Evolutionary conservation across 306 rosid genomes (phyloP).

Genomic region (Cicer cuneatum): DNA sequence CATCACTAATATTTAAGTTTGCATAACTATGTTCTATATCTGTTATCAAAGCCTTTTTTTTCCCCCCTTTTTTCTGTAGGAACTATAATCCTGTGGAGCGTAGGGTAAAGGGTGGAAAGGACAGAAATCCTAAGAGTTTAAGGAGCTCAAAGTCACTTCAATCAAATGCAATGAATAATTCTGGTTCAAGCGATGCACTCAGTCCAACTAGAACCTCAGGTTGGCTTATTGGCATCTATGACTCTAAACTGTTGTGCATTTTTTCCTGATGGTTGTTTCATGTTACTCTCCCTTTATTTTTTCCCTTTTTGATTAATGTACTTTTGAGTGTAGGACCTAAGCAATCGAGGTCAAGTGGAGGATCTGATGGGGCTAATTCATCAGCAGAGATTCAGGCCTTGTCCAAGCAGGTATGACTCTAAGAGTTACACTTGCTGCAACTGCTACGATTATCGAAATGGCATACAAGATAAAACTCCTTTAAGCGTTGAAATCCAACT

Average conservation of each 20-base stretch:
- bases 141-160: conserved; percentile 77
- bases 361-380: conserved; percentile 52
- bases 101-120: conserved; percentile 83
- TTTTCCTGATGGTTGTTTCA: conserved; percentile 26
- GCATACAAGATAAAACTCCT: conserved; percentile 17
- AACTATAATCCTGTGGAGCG: conserved; percentile 95
- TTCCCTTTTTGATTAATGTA: conserved; percentile 41
- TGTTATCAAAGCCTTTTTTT: conserved; percentile 5
- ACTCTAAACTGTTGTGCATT: conserved; percentile 47
- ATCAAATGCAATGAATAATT: conserved; percentile 39
- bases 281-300: conserved; percentile 8
- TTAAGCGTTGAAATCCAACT: conserved; percentile 20
- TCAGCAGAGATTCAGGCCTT: conserved; percentile 70
- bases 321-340: conserved; percentile 59
- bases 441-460: conserved; percentile 14
- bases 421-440: conserved; percentile 19
- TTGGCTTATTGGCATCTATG: conserved; percentile 36
- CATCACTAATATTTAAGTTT: not conserved
- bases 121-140: conserved; percentile 59
- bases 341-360: conserved; percentile 63
- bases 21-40: not conserved
- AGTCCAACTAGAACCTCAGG: conserved; percentile 44
- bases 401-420: conserved; percentile 72
- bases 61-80: conserved; percentile 53
- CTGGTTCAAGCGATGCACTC: conserved; percentile 46